Evolutionary conservation across 345 rosid species (phyloP).

Genomic region (Salix purpurea): DNA sequence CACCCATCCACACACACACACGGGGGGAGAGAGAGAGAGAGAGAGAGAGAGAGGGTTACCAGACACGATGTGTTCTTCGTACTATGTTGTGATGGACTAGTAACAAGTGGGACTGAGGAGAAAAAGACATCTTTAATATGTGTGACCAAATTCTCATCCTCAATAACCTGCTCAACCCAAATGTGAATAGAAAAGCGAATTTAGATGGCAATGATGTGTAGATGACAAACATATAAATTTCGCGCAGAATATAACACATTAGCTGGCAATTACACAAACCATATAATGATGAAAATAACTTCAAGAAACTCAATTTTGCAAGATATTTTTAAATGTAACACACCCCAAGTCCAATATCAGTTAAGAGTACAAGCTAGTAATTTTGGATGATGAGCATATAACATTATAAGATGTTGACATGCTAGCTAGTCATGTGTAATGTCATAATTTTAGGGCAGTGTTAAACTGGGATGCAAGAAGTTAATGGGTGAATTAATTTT

Average conservation of each 20-base stretch:
- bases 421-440: too few relatives aligned
- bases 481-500: not conserved
- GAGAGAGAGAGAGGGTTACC: constrained; percentile 38
- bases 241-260: not conserved
- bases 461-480: not conserved
- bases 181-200: constrained; percentile 1
- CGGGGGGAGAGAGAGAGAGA: not conserved
- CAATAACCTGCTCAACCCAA: constrained; percentile 56
- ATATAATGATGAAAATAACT: not conserved
- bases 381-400: not conserved
- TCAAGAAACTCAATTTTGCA: not conserved
- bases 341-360: not conserved
- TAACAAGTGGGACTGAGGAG: constrained; percentile 38
- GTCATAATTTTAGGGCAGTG: not conserved
- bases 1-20: not conserved
- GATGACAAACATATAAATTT: not conserved
- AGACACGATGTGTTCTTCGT: constrained; percentile 38
- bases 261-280: not conserved
- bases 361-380: not conserved
- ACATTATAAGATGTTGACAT: not conserved
- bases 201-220: not conserved
- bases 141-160: constrained; percentile 60
- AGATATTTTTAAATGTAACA: not conserved
- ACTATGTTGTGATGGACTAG: constrained; percentile 36
- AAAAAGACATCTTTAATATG: constrained; percentile 59